Evolutionary conservation across 129 eudicot species (phyloP).

Genomic region (Tagetes patula): DNA sequence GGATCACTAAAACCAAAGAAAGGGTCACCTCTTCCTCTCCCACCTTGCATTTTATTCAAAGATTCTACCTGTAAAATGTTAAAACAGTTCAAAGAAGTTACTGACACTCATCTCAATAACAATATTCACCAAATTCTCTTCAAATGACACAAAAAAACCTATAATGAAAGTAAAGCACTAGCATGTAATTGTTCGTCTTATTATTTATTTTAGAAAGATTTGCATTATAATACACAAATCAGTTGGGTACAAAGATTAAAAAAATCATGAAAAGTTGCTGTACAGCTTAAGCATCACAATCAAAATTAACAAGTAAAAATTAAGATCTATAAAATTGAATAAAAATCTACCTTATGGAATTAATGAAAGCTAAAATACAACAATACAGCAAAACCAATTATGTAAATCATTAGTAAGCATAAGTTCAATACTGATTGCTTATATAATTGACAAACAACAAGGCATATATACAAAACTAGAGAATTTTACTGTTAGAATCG

Average conservation of each 20-base stretch:
- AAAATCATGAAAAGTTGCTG: not conserved
- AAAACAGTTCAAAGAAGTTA: not conserved
- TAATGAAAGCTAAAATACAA: not conserved
- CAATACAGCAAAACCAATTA: not conserved
- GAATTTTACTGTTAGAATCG: not conserved
- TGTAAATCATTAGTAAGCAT: not conserved
- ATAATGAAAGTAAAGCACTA: not conserved
- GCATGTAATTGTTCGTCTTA: slow-evolving; percentile 1
- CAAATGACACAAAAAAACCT: not conserved
- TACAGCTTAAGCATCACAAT: not conserved
- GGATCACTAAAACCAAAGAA: slow-evolving; percentile 52
- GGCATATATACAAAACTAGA: not conserved
- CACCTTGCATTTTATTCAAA: slow-evolving; percentile 52
- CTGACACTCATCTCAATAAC: not conserved
- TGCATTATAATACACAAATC: not conserved
- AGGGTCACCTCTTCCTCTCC: slow-evolving; percentile 54
- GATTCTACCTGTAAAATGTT: slow-evolving; percentile 29
- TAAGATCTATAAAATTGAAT: not conserved
- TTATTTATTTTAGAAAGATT: not conserved
- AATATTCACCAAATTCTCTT: not conserved
- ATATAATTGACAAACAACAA: not conserved
- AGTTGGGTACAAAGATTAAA: not conserved
- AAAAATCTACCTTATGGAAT: not conserved
- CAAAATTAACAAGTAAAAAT: not conserved
- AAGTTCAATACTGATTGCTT: not conserved